Base-by-base conservation (phyloP, 2,329 filamentous ascomycete species). In the Botrytis porri region DNA sequence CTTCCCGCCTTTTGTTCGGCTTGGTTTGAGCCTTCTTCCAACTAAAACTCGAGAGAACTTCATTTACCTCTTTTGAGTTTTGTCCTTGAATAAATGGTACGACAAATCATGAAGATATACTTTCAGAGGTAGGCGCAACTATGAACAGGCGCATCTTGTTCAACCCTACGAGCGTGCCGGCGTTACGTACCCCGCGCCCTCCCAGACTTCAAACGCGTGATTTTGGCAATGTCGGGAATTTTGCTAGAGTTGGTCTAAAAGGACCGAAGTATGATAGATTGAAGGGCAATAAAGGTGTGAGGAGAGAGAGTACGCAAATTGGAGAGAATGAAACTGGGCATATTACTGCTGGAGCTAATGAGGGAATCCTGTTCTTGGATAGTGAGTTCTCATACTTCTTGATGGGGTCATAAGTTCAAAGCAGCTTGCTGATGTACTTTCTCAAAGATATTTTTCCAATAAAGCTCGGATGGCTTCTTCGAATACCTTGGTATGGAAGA, bases 301-400 rank as follows among this genome's bases (percentile, higher is more conserved):
- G 78, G 70, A 86, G 82, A 82, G 82, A 84, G 78, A 86, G 83
- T 39, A 83, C 83, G 35, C 80, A 82, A 72, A 82, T 86, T 18
- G 88, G 87, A 69, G 88, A 89, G 76, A 86, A 92, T 78, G 89
- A 92, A 75, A 89, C 89, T 16, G 95, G 96, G 0, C 94, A 98
- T 79, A 97, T 98, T 77, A 85, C 87, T n/a, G 87, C 92, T 18
- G 87, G 85, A 4, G 84, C 90, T 1, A 92, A 95, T 77, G 93
- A 98, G 83, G 91, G 92, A 0, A 90, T 98, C 63, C 82, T 98
- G 10, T 99, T 97, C 84, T 91, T 98, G 79, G 94, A 97, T 81
- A 97, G 93, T 95, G 83, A 80, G 89, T 79, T 51, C 32, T 54
- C 48, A 71, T 41, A 59, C n/a, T 51, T 35, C 8, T 54, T 37